Base-by-base conservation (phyloP, 108 stramenopile species). In the Cyclotella atomus region DNA sequence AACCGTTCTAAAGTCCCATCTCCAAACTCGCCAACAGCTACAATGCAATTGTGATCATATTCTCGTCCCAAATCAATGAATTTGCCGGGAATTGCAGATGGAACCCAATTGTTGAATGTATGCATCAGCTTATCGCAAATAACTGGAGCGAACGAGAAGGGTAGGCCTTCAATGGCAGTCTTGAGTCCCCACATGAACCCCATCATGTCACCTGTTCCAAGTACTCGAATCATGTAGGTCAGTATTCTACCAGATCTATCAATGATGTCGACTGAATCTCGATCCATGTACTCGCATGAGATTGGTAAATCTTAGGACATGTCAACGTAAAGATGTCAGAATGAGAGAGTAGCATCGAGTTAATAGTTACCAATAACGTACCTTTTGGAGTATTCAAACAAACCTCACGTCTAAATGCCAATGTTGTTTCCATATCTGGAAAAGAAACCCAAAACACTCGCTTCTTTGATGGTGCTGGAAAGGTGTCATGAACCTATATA, bases 201-300 rank as follows among this genome's bases (percentile, higher is more conserved):
- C 64, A 95, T 81, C 21, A 91, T 68, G n/a, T 88, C 71, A 19
- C 88, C 77, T 0, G 82, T 79, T n/a, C 93, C 93, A 32, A 90
- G 66, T 45, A 70, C 60, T 19, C 82, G 81, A 73, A 92, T 91
- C 43, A 85, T 49, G 63, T 87, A 86, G 20, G 84, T 87, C 75
- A 88, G 36, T 32, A 88, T 77, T 15, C 93, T 74, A 2, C 89
- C 93, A 20, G 91, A 73, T 56, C 76, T 49, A 70, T 95, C 89
- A 59, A 95, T 88, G 33, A 95, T 88, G 61, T 95, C 93, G 56
- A 90, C 87, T 10, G 88, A 74, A 74, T 95, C 93, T 36, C 89
- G 71, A 68, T 95, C 90, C 83, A 95, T 77, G 73, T 95, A 95
- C 54, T 95, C 93, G 25, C 89, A 68, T 27, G 81, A 85, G 0